These are phyloP conservation scores for Rhodomyrtus psidioides DNA, from an alignment of 441 rosid species.

Conservation along the genomic window DNA sequence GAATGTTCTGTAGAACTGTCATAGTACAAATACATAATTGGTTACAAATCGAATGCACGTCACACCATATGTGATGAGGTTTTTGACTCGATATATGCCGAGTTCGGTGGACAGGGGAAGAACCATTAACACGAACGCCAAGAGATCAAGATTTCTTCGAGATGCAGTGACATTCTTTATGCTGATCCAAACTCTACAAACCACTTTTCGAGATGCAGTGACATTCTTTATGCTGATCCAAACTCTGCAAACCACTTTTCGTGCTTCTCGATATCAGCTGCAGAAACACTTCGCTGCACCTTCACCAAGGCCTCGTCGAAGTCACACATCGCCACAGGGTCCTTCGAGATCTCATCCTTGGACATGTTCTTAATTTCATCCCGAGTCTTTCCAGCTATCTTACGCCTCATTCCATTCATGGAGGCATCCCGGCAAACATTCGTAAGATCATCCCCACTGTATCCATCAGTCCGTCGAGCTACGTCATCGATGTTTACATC, in stretches of 20 bases:
- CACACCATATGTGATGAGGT: neutral
- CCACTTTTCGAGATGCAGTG: neutral
- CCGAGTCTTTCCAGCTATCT: slow-evolving; percentile 96
- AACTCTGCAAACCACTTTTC: slow-evolving; percentile 96
- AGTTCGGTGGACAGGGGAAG: neutral
- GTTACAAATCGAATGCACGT: neutral
- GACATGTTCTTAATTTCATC: slow-evolving; percentile 99
- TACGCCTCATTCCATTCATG: slow-evolving; percentile 97
- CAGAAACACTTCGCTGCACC: slow-evolving; percentile 91
- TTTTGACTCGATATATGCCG: neutral
- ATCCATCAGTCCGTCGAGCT: slow-evolving; percentile 89
- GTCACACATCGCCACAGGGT: slow-evolving; percentile 98
- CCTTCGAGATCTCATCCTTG: slow-evolving; percentile 93
- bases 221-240: slow-evolving; percentile 55
- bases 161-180: neutral
- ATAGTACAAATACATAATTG: neutral
- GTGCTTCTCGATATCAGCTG: slow-evolving; percentile 85
- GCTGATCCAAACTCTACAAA: too few relatives aligned
- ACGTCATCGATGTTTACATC: slow-evolving; percentile 93
- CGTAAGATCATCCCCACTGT: slow-evolving; percentile 98
- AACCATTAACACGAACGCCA: neutral
- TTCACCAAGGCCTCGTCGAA: slow-evolving; percentile 90
- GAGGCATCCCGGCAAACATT: slow-evolving; percentile 98
- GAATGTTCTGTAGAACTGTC: neutral
- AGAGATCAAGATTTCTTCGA: neutral